Evolutionary conservation across 352 stramenopile species (phyloP).

Genomic region (Globisporangium recalcitrans): DNA sequence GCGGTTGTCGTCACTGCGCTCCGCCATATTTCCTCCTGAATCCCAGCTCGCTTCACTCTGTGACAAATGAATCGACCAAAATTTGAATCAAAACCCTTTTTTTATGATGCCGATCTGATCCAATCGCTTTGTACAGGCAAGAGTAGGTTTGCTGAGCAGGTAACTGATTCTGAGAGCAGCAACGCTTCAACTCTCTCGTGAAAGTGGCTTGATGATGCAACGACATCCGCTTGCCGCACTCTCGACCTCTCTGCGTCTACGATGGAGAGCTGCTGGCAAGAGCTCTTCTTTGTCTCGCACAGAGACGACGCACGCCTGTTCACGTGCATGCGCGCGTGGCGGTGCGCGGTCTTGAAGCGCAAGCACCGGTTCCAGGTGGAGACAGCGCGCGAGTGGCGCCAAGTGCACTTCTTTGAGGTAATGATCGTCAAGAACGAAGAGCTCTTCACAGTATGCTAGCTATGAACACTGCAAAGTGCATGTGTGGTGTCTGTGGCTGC

Average conservation of each 20-base stretch:
- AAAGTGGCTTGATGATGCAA: background rate
- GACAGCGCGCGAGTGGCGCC: constrained; percentile 26
- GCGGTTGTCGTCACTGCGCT: background rate
- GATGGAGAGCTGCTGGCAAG: constrained; percentile 25
- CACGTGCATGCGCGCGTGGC: constrained; percentile 40
- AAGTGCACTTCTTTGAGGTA: constrained; percentile 54
- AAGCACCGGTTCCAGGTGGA: constrained; percentile 33
- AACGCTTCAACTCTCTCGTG: background rate
- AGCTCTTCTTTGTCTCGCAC: constrained; percentile 21
- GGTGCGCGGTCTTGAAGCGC: constrained; percentile 27
- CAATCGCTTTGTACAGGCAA: background rate
- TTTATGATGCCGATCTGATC: background rate
- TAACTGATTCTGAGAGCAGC: background rate
- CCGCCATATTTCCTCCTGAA: background rate
- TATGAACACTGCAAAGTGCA: too few species aligned
- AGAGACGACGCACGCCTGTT: constrained; percentile 26
- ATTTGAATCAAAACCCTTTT: background rate
- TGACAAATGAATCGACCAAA: background rate
- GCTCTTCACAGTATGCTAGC: too few species aligned
- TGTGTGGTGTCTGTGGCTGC: background rate
- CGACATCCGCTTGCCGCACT: background rate
- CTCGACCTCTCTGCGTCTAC: background rate
- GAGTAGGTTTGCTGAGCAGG: too few species aligned
- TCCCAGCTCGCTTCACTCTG: too few species aligned
- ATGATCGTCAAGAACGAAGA: background rate